Evolutionary conservation across 371 early-diverging fungal genomes (phyloP).

Genomic region (Mucor plumbeus): DNA sequence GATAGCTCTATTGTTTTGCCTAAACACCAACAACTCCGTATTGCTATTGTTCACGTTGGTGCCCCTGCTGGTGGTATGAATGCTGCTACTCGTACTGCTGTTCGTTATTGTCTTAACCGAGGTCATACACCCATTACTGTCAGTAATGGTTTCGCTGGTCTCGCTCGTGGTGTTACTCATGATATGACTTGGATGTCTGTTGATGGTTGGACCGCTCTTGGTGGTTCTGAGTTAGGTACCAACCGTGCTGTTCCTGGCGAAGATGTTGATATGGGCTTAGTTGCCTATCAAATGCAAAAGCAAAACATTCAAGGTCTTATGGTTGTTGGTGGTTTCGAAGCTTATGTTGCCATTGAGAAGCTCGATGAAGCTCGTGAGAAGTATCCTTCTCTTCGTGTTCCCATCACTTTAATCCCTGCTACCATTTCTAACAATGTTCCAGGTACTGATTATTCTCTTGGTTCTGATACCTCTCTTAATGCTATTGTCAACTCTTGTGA

Average conservation of each 20-base stretch:
- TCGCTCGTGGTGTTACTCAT: conserved; percentile 78
- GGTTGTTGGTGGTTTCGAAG: conserved; percentile 97
- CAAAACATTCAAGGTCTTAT: conserved; percentile 87
- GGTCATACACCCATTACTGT: conserved; percentile 89
- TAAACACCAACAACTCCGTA: conserved; percentile 66
- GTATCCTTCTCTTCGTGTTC: conserved; percentile 92
- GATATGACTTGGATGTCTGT: conserved; percentile 88
- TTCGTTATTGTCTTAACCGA: conserved; percentile 84
- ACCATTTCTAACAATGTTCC: conserved; percentile 99
- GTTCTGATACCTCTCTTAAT: conserved; percentile 98
- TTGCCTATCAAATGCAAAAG: conserved; percentile 93
- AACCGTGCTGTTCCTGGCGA: conserved; percentile 87
- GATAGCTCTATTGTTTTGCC: conserved; percentile 40
- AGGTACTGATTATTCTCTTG: conserved; percentile 96
- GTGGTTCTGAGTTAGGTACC: conserved; percentile 97
- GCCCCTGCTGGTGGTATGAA: conserved; percentile 99
- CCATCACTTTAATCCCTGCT: conserved; percentile 95
- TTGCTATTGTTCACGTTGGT: conserved; percentile 95
- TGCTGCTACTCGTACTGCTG: conserved; percentile 91
- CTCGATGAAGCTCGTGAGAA: conserved; percentile 72
- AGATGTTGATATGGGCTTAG: conserved; percentile 76
- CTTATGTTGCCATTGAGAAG: conserved; percentile 79
- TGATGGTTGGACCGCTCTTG: conserved; percentile 88
- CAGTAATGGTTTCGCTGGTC: conserved; percentile 95
- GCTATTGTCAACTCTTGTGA: conserved; percentile 95